Evolutionary conservation across 2,329 filamentous ascomycete genomes (phyloP).

Genomic region (Fusarium camptoceras): DNA sequence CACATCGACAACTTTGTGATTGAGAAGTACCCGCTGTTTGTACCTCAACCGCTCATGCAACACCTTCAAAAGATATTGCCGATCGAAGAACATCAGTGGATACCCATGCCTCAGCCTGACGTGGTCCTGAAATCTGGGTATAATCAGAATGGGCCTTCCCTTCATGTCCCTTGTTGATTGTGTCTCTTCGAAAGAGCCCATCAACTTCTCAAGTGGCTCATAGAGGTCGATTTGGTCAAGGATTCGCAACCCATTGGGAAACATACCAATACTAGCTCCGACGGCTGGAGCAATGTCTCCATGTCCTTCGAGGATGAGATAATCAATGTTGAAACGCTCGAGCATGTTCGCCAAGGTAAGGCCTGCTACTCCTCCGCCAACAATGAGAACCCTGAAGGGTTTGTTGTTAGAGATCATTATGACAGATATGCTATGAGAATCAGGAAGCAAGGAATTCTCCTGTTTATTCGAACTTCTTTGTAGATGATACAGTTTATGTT

Average conservation of each 20-base stretch:
- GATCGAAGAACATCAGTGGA: conserved; percentile 2
- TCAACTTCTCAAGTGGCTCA: background rate
- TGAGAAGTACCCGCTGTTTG: background rate
- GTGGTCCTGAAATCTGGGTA: background rate
- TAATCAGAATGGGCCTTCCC: rapidly evolving
- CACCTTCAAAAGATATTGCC: background rate
- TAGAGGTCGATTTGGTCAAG: conserved; percentile 58
- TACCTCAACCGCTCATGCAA: background rate
- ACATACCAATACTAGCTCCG: conserved; percentile 61
- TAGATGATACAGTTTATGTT: no score
- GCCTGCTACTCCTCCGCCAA: conserved; percentile 28
- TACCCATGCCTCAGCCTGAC: background rate
- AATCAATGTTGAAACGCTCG: conserved; percentile 55
- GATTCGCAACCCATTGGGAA: conserved; percentile 58
- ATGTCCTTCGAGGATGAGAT: conserved; percentile 60
- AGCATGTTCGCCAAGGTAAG: conserved; percentile 33
- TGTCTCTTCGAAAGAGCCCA: background rate
- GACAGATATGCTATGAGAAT: no score
- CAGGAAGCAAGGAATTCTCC: no score
- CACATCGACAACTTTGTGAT: background rate
- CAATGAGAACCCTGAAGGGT: conserved; percentile 14
- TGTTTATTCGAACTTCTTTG: no score
- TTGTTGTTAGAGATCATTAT: background rate
- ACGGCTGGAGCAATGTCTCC: conserved; percentile 57
- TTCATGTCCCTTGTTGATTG: background rate